These are phyloP conservation scores for Aspergillus glaucus DNA, from an alignment of 2,329 filamentous ascomycete genomes.

Conservation along the genomic window DNA sequence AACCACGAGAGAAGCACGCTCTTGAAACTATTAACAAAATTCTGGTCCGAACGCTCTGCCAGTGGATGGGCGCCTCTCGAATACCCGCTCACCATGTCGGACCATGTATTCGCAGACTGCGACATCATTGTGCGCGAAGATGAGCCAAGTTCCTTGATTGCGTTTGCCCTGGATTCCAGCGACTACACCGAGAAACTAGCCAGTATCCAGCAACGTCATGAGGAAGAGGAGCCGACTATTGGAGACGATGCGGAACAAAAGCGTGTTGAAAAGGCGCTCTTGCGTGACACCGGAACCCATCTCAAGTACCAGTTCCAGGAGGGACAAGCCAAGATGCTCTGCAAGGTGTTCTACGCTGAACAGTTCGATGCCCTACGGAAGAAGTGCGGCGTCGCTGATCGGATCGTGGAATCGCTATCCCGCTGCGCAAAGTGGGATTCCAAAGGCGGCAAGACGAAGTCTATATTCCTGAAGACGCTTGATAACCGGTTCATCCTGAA, in stretches of 20 bases:
- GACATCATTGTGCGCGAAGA: slow-evolving; percentile 97
- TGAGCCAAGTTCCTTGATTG: slow-evolving; percentile 92
- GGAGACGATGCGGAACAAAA: slow-evolving; percentile 49
- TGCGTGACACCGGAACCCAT: slow-evolving; percentile 81
- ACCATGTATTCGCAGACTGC: slow-evolving; percentile 95
- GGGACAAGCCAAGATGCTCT: slow-evolving; percentile 88
- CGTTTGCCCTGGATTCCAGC: slow-evolving; percentile 79
- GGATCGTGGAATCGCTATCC: slow-evolving; percentile 90
- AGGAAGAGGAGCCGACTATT: slow-evolving; percentile 18
- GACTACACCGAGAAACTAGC: slow-evolving; percentile 79
- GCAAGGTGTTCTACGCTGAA: slow-evolving; percentile 98
- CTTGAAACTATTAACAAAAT: slow-evolving; percentile 92
- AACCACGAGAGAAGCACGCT: slow-evolving; percentile 90
- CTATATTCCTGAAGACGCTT: slow-evolving; percentile 90
- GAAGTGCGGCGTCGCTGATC: slow-evolving; percentile 87
- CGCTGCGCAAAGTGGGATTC: slow-evolving; percentile 97
- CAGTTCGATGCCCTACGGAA: slow-evolving; percentile 91
- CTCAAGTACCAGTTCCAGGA: slow-evolving; percentile 94
- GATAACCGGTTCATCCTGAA: slow-evolving; percentile 93
- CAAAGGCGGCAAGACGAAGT: slow-evolving; percentile 96
- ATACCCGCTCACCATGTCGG: slow-evolving; percentile 78
- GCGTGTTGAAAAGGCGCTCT: slow-evolving; percentile 76
- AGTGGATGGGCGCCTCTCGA: slow-evolving; percentile 90
- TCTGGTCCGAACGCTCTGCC: slow-evolving; percentile 96
- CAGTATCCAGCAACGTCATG: slow-evolving; percentile 33